These are phyloP conservation scores for Oryza australiensis DNA, from an alignment of 176 grass and related monocot species.

Conservation along the genomic window DNA sequence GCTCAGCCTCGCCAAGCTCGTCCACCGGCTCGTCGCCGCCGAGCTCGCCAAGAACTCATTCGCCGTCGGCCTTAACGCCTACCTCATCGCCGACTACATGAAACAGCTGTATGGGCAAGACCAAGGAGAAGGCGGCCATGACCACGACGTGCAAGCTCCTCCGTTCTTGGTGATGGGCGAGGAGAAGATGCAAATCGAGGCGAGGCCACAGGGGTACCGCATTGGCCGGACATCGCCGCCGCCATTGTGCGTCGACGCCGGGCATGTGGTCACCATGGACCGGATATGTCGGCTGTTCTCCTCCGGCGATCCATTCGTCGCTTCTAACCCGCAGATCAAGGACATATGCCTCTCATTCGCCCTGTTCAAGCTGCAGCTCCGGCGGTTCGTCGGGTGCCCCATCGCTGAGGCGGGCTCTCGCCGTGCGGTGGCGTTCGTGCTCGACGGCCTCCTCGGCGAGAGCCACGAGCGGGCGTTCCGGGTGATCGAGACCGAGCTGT, in stretches of 20 bases:
- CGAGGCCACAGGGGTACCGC: slow-evolving; percentile 44
- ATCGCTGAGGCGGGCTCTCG: slow-evolving; percentile 41
- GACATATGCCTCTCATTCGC: slow-evolving; percentile 44
- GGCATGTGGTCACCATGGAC: slow-evolving; percentile 36
- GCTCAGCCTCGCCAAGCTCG: slow-evolving; percentile 52
- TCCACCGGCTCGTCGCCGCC: slow-evolving; percentile 44
- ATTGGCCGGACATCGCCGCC: slow-evolving; percentile 1
- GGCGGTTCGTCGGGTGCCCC: slow-evolving; percentile 41
- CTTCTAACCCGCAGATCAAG: slow-evolving; percentile 15
- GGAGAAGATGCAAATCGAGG: slow-evolving; percentile 43
- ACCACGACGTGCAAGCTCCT: slow-evolving; percentile 8
- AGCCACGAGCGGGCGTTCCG: slow-evolving; percentile 35
- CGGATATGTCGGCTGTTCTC: slow-evolving; percentile 36
- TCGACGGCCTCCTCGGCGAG: slow-evolving; percentile 23
- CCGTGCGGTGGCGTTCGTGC: slow-evolving; percentile 38
- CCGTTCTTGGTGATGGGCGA: slow-evolving; percentile 51
- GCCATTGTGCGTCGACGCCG: background rate
- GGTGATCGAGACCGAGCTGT: slow-evolving; percentile 42
- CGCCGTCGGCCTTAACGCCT: slow-evolving; percentile 49
- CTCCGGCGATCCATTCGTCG: slow-evolving; percentile 23
- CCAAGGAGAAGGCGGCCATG: background rate
- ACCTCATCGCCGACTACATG: slow-evolving; percentile 60
- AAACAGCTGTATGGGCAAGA: slow-evolving; percentile 34
- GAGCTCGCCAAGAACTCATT: slow-evolving; percentile 55
- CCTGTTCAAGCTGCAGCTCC: slow-evolving; percentile 55